phyloP scores from a whole-genome alignment of 176 grass and related monocot genomes.

The Rhipidocladum racemiflorum region DNA sequence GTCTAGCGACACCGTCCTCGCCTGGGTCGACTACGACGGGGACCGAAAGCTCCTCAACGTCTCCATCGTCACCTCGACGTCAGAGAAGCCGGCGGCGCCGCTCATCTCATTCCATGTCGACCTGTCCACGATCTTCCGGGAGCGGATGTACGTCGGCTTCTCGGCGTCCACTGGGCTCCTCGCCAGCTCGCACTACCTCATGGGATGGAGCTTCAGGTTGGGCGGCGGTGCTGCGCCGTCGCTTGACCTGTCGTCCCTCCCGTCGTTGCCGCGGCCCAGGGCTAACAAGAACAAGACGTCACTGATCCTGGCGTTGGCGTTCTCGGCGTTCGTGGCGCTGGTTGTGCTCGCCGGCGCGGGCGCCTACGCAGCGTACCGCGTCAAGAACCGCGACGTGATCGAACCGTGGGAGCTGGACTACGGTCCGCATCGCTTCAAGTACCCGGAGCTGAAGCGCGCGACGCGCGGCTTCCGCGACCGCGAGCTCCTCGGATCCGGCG shows the following conservation, averaged over 20 bases:
- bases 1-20: slow-evolving; percentile 49
- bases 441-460: slow-evolving; percentile 64
- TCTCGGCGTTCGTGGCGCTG: slow-evolving; percentile 45
- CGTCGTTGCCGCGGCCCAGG: slow-evolving; percentile 39
- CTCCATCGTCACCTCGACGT: slow-evolving; percentile 5
- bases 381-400: slow-evolving; percentile 65
- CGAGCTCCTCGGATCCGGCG: slow-evolving; percentile 70
- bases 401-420: slow-evolving; percentile 74
- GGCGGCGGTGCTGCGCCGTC: slow-evolving; percentile 38
- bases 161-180: slow-evolving; percentile 83
- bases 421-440: slow-evolving; percentile 74
- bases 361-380: slow-evolving; percentile 44
- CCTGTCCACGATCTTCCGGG: slow-evolving; percentile 37
- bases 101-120: slow-evolving; percentile 63
- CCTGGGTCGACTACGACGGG: slow-evolving; percentile 85
- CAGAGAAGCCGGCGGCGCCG: slow-evolving; percentile 47
- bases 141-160: slow-evolving; percentile 82
- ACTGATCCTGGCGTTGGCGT: slow-evolving; percentile 42
- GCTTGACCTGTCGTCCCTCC: slow-evolving; percentile 57
- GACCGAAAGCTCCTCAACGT: slow-evolving; percentile 41
- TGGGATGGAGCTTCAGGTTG: slow-evolving; percentile 77
- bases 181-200: slow-evolving; percentile 87
- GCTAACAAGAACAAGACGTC: slow-evolving; percentile 33
- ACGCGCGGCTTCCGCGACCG: slow-evolving; percentile 72
- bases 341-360: slow-evolving; percentile 20